Conservation (phyloP, 805 yeast genomes). For the Priceomyces melissophilus region DNA sequence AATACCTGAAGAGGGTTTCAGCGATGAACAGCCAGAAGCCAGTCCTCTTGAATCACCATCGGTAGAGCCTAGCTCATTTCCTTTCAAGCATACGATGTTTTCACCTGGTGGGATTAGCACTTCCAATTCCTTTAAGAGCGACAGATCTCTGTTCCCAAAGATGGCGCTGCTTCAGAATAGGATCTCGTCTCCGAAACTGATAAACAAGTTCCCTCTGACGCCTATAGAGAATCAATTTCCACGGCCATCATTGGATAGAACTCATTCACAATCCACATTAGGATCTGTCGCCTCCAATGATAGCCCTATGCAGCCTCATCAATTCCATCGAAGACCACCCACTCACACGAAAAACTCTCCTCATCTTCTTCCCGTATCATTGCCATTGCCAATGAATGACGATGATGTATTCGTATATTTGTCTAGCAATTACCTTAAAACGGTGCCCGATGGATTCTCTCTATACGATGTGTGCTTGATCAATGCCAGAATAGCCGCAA, state of each 20-base stretch:
- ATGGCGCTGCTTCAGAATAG: neutral
- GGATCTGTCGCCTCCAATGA: conserved; percentile 23
- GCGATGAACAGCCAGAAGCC: neutral
- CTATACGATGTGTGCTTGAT: conserved; percentile 53
- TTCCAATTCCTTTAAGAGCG: neutral
- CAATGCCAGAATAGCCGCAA: conserved; percentile 56
- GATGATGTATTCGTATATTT: conserved; percentile 44
- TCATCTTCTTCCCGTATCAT: conserved; percentile 37
- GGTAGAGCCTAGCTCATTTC: neutral
- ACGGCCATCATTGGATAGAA: conserved; percentile 31
- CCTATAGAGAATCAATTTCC: neutral
- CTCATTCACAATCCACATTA: conserved; percentile 34
- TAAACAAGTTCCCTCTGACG: neutral
- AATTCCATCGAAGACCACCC: conserved; percentile 7
- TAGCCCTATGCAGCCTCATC: conserved; percentile 10
- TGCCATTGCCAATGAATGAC: conserved; percentile 44
- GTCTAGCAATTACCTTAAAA: conserved; percentile 46
- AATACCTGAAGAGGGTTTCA: neutral
- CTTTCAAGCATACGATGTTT: neutral
- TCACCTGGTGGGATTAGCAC: neutral
- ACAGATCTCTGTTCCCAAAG: conserved; percentile 1
- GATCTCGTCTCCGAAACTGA: conserved; percentile 19
- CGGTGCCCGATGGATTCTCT: conserved; percentile 46
- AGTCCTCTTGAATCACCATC: neutral
- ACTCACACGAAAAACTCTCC: conserved; percentile 25